These are phyloP conservation scores for Eragrostis tef DNA, from an alignment of 202 grass and related monocot genomes.

Conservation along the genomic window DNA sequence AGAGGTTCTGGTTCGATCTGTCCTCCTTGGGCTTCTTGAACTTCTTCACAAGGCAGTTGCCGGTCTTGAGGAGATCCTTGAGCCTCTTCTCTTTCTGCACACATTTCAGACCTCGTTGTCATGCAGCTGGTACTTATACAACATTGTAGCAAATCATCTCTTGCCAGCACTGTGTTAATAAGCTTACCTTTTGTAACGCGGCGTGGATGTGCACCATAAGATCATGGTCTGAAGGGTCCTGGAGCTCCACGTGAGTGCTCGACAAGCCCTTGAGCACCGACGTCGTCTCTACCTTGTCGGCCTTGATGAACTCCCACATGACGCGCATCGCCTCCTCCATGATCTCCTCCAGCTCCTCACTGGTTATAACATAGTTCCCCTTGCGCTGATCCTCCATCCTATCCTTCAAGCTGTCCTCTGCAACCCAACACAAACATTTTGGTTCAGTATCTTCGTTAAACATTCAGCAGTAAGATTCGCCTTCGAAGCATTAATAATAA, in stretches of 20 bases:
- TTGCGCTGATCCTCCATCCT: constrained; percentile 79
- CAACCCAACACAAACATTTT: constrained; percentile 18
- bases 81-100: constrained; percentile 92
- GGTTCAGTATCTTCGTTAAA: background rate
- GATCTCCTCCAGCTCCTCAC: constrained; percentile 78
- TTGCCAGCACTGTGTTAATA: background rate
- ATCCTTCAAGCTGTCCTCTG: constrained; percentile 86
- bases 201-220: constrained; percentile 75
- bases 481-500: background rate
- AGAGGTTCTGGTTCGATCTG: constrained; percentile 78
- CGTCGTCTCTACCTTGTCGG: constrained; percentile 65
- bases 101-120: constrained; percentile 10
- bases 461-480: background rate
- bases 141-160: constrained; percentile 27
- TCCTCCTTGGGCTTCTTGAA: constrained; percentile 97
- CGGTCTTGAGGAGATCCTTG: constrained; percentile 82
- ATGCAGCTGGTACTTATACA: background rate
- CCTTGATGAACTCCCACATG: constrained; percentile 96
- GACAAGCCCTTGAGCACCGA: constrained; percentile 73
- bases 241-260: constrained; percentile 68
- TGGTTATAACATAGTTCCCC: constrained; percentile 66
- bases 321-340: constrained; percentile 87
- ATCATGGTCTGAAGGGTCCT: constrained; percentile 68
- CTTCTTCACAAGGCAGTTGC: constrained; percentile 96
- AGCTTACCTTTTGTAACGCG: constrained; percentile 73